Evolutionary conservation across 257 asterid species (phyloP).

Genomic region (Solanum raphanifolium): DNA sequence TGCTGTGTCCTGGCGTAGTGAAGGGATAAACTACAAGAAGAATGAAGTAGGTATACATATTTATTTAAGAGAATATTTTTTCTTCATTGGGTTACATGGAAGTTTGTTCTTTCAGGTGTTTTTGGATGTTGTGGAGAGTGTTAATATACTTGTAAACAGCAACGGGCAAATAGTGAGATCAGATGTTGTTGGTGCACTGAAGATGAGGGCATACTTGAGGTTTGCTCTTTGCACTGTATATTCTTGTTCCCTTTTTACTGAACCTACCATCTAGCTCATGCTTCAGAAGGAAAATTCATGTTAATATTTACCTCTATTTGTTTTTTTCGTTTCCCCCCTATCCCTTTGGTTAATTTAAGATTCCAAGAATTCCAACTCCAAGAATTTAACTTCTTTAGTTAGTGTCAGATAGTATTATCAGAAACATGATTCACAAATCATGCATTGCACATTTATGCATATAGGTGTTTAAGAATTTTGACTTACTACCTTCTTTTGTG

Average conservation of each 20-base stretch:
- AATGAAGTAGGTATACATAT: conserved; percentile 58
- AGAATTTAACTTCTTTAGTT: not conserved
- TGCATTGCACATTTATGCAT: not conserved
- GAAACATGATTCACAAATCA: not conserved
- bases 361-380: not conserved
- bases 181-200: conserved; percentile 95
- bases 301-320: not conserved
- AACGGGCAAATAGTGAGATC: conserved; percentile 96
- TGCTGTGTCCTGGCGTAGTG: conserved; percentile 99
- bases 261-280: not conserved
- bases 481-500: not conserved
- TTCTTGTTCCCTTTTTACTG: not conserved
- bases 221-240: conserved; percentile 20
- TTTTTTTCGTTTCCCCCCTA: not conserved
- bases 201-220: conserved; percentile 98
- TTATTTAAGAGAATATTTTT: not conserved
- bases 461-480: not conserved
- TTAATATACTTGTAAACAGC: conserved; percentile 95
- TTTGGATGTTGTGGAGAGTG: conserved; percentile 99
- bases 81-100: conserved; percentile 5
- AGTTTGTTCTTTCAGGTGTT: conserved; percentile 60
- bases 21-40: conserved; percentile 92
- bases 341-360: not conserved
- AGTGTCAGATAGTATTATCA: not conserved
- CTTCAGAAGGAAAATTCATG: not conserved